Evolutionary conservation across 495 filamentous ascomycete genomes (phyloP).

Genomic region (Neurospora cerealis): DNA sequence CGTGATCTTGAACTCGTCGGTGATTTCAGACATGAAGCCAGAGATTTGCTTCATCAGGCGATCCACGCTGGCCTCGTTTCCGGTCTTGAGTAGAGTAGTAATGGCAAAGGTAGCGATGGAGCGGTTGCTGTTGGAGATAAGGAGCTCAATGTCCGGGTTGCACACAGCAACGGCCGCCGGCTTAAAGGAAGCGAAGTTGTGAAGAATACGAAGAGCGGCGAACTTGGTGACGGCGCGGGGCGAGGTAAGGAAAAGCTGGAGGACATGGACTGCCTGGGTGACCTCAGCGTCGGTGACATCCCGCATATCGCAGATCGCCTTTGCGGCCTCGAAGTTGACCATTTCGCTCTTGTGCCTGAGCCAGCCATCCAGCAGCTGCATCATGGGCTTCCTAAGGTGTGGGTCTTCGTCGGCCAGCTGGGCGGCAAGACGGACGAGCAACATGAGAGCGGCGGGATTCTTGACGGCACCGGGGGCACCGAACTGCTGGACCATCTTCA

Average conservation of each 20-base stretch:
- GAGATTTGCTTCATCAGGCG: slow-evolving; percentile 97
- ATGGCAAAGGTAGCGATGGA: slow-evolving; percentile 98
- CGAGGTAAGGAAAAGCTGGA: slow-evolving; percentile 95
- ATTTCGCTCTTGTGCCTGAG: slow-evolving; percentile 98
- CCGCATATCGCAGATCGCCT: slow-evolving; percentile 89
- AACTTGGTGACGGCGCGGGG: slow-evolving; percentile 96
- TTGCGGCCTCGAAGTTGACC: slow-evolving; percentile 99
- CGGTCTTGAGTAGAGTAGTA: slow-evolving; percentile 93
- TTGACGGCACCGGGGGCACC: slow-evolving; percentile 84
- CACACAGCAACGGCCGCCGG: slow-evolving; percentile 85
- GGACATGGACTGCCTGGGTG: slow-evolving; percentile 82
- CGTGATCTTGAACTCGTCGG: slow-evolving; percentile 98
- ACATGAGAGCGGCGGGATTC: slow-evolving; percentile 82
- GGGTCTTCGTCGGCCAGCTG: slow-evolving; percentile 92
- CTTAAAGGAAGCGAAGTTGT: slow-evolving; percentile 91
- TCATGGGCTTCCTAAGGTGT: slow-evolving; percentile 84
- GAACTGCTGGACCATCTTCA: slow-evolving; percentile 99
- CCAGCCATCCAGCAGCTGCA: slow-evolving; percentile 91
- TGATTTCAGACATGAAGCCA: slow-evolving; percentile 95
- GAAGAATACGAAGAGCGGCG: slow-evolving; percentile 91
- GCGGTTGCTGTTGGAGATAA: slow-evolving; percentile 93
- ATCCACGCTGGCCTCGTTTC: slow-evolving; percentile 94
- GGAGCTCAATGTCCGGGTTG: slow-evolving; percentile 91
- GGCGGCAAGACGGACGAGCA: slow-evolving; percentile 87
- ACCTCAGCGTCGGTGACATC: slow-evolving; percentile 91